Evolutionary conservation across 2,329 filamentous ascomycete species (phyloP).

Genomic region (Diaporthe vexans): DNA sequence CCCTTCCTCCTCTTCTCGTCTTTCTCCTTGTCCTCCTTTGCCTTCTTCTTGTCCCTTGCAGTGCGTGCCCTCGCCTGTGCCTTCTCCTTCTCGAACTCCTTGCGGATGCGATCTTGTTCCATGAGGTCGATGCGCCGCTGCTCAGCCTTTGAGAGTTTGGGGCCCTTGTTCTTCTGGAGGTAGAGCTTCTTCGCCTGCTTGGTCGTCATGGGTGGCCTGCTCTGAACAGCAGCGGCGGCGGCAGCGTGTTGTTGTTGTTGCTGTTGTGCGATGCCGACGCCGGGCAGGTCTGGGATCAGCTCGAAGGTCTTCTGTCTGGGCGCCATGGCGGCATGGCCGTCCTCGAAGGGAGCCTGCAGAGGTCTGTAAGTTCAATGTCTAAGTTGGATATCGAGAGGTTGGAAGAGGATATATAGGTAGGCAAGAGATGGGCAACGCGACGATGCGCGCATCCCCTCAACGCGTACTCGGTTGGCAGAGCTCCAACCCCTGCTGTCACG

Average conservation of each 20-base stretch:
- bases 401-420: neutral
- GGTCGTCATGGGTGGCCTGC: conserved; percentile 61
- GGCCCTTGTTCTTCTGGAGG: conserved; percentile 56
- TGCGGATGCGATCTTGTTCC: conserved; percentile 69
- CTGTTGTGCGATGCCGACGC: conserved; percentile 41
- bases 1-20: conserved; percentile 66
- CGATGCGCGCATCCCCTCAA: neutral
- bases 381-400: neutral
- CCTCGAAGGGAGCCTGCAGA: neutral
- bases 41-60: conserved; percentile 68
- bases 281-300: conserved; percentile 42
- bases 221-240: conserved; percentile 36
- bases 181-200: conserved; percentile 64
- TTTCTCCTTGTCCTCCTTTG: conserved; percentile 63
- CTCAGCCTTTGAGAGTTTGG: conserved; percentile 60
- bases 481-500: conserved; percentile 16
- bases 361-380: neutral
- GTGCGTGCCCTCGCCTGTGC: conserved; percentile 62
- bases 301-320: conserved; percentile 53
- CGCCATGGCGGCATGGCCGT: conserved; percentile 47
- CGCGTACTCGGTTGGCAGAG: neutral
- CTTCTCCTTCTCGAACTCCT: conserved; percentile 65
- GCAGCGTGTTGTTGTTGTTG: conserved; percentile 5
- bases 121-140: conserved; percentile 55
- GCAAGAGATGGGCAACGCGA: neutral